A percentile compares a stretch with the other conserved stretches of the same genome.
These are phyloP conservation scores for Paraphoma chrysanthemicola DNA, from an alignment of 2,329 filamentous ascomycete genomes.

Conservation along the genomic window DNA sequence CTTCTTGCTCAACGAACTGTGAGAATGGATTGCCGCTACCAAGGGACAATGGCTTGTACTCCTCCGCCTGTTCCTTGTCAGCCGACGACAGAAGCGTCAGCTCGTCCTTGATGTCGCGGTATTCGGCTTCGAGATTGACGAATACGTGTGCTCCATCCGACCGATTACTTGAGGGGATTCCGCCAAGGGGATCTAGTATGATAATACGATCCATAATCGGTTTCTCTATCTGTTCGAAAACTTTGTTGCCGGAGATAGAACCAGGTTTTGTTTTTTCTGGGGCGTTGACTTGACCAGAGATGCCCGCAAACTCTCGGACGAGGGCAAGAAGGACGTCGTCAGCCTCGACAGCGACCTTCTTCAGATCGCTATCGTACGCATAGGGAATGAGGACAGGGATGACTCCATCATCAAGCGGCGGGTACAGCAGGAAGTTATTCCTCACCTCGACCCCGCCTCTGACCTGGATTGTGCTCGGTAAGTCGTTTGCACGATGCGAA, in stretches of 20 bases:
- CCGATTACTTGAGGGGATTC: slow-evolving; percentile 72
- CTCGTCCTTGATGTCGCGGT: slow-evolving; percentile 69
- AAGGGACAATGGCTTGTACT: slow-evolving; percentile 17
- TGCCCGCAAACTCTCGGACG: slow-evolving; percentile 75
- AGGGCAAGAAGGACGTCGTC: slow-evolving; percentile 77
- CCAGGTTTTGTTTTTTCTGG: neutral
- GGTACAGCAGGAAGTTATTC: slow-evolving; percentile 63
- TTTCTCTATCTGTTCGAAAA: slow-evolving; percentile 35
- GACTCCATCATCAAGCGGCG: slow-evolving; percentile 70
- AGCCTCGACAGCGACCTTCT: slow-evolving; percentile 56
- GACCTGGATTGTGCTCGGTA: slow-evolving; percentile 42
- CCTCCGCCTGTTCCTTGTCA: slow-evolving; percentile 14
- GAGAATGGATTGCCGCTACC: slow-evolving; percentile 54
- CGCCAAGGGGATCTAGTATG: slow-evolving; percentile 84
- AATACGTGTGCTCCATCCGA: slow-evolving; percentile 77
- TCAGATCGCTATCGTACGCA: slow-evolving; percentile 61
- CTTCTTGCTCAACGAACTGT: slow-evolving; percentile 47
- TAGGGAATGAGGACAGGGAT: slow-evolving; percentile 74
- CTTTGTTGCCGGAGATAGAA: neutral
- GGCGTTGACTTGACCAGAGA: slow-evolving; percentile 50
- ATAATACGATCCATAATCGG: slow-evolving; percentile 79
- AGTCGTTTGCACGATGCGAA: slow-evolving; percentile 40
- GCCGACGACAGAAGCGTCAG: slow-evolving; percentile 51
- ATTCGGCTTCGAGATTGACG: slow-evolving; percentile 93
- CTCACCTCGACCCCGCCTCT: slow-evolving; percentile 50